Evolutionary conservation across 2,329 filamentous ascomycete species (phyloP).

Genomic region (Lachnellula occidentalis): DNA sequence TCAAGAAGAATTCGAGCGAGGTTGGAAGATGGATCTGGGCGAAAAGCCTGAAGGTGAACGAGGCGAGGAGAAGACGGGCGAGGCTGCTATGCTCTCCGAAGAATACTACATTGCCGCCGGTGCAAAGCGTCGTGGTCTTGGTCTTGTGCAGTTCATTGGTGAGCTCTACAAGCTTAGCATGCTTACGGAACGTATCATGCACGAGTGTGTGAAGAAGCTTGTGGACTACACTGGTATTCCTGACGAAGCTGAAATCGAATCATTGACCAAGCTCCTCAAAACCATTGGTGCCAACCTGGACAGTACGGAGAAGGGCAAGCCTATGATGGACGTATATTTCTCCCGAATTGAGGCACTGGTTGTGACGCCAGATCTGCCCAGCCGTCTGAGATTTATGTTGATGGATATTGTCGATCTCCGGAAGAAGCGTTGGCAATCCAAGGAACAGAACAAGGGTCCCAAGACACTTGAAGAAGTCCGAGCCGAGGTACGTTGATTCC

Average conservation of each 20-base stretch:
- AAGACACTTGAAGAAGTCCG: constrained; percentile 95
- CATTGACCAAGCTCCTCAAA: constrained; percentile 83
- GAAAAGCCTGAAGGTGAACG: constrained; percentile 65
- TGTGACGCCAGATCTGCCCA: constrained; percentile 73
- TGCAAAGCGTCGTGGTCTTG: constrained; percentile 92
- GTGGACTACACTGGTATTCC: constrained; percentile 91
- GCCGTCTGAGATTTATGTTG: constrained; percentile 92
- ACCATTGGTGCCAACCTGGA: constrained; percentile 90
- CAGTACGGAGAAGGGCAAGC: constrained; percentile 71
- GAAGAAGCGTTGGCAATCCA: constrained; percentile 71
- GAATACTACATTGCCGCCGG: constrained; percentile 94
- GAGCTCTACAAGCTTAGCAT: constrained; percentile 98
- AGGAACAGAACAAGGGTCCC: constrained; percentile 87
- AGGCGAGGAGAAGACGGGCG: constrained; percentile 51
- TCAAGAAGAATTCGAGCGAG: constrained; percentile 97
- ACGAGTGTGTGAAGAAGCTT: constrained; percentile 95
- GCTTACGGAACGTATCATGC: constrained; percentile 99
- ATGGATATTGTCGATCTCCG: constrained; percentile 90
- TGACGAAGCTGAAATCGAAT: constrained; percentile 95
- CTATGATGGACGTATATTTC: constrained; percentile 93
- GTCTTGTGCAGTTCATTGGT: constrained; percentile 98
- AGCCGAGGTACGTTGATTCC: constrained; percentile 54
- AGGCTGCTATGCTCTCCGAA: constrained; percentile 82
- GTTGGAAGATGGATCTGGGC: constrained; percentile 87
- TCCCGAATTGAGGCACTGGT: constrained; percentile 77